Evolutionary conservation across 305 asterid species (phyloP), one percentile per base, ranked within the genome.

Genomic region (Andrographis paniculata): DNA sequence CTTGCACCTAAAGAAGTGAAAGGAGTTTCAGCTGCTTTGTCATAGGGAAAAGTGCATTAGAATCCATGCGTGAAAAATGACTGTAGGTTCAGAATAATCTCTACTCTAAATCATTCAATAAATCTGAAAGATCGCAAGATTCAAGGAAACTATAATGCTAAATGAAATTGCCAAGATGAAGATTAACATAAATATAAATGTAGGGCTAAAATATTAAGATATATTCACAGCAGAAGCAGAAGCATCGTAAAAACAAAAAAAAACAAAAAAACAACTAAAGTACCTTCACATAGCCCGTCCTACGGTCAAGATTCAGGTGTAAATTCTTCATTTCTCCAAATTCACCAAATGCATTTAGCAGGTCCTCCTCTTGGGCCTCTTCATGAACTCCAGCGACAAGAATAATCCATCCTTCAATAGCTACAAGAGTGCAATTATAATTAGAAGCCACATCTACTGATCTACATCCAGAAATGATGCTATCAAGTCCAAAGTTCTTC

Each of bases 331-430:
- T 89, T 55, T 84, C 92, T 42, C 95, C 98, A 63, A 58, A 82
- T 23, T 82, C 95, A 30, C 88, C 92, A 50, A 85, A 85, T 63
- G 71, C 64, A 66, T 72, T 71, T 17, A 68, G 88, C 54, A 89
- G 63, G 63, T 85, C 88, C 53, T 89, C 95, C 71, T 89, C 98
- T 66, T 85, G 95, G 6, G 93, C 87, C 75, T 89, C 98, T 61
- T 89, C 98, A 67, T 85, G 93, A 50, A 89, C 82, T 62, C 95
- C 95, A 50, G 95, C 78, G 50, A 78, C 95, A 2, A 89, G 73
- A 74, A 85, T 37, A 76, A 85, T 89, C 95, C 97, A 89, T 69
- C 97, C 95, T 76, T 89, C 95, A 68, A 89, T 80, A 37, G 97
- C 95, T 89, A 77, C 77, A 79, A 23, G 46, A 48, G 62, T 49